Conservation (phyloP, 345 rosid genomes). For the Abelmoschus esculentus region DNA sequence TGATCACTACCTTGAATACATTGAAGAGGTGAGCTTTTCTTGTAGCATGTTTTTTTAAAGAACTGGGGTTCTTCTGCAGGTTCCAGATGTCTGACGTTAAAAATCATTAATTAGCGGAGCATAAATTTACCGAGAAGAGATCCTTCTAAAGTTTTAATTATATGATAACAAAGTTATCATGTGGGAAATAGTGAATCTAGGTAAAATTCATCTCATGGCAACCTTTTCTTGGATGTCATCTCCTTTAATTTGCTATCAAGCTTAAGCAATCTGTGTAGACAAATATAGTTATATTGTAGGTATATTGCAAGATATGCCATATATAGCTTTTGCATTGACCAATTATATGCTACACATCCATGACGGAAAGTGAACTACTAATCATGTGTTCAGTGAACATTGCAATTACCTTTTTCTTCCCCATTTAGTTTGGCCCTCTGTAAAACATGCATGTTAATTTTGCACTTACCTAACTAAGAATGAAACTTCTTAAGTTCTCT, state of each 20-base stretch:
- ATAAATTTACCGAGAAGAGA: background rate
- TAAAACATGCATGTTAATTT: background rate
- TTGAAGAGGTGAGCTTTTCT: slow-evolving; percentile 64
- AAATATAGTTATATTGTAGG: background rate
- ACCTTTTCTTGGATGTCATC: slow-evolving; percentile 1
- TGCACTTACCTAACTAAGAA: background rate
- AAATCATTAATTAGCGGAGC: background rate
- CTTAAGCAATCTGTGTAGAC: background rate
- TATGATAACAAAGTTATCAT: background rate
- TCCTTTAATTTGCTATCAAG: background rate
- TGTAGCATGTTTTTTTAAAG: background rate
- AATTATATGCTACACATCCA: background rate
- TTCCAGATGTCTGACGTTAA: background rate
- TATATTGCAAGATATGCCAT: background rate
- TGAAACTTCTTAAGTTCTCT: background rate
- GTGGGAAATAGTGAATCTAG: background rate
- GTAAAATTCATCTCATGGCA: background rate
- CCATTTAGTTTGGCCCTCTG: background rate
- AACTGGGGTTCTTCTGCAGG: background rate
- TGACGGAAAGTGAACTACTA: background rate
- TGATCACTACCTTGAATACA: slow-evolving; percentile 82
- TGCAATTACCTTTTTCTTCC: background rate
- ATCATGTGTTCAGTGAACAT: background rate
- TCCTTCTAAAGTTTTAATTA: background rate
- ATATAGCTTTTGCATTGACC: background rate